Evolutionary conservation across 1,284 basidiomycete genomes (phyloP), one percentile per base, ranked within the genome.

Genomic region (Rhodotorula sp.): DNA sequence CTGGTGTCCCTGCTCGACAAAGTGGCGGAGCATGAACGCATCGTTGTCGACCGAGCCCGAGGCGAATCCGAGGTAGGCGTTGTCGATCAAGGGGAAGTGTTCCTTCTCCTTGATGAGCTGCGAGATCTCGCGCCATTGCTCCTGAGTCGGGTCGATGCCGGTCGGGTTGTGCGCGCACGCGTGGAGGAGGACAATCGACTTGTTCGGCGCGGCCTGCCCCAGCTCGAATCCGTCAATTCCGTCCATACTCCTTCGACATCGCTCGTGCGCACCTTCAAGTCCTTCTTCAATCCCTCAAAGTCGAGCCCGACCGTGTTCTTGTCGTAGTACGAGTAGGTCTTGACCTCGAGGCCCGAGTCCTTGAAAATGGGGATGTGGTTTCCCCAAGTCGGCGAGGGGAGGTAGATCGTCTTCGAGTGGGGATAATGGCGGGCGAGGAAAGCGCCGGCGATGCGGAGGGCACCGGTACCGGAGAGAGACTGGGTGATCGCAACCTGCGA

Each of bases 391-490:
- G 96, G 96, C 19, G 85, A 85, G 53, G 96, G 96, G 64, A 99
- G 85, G 84, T 97, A 99, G 81, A 99, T 92, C 62, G 85, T 83
- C 84, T 95, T 97, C 67, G 88, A 81, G 76, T 90, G 85, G 34
- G 93, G 92, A 82, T 94, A 97, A 83, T 92, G 91, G 60, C 90
- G 88, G 29, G 88, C 88, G 66, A 99, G 83, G 86, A 99, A 99
- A 60, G 91, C 91, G 78, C 90, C 94, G 68, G 92, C 95, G 82
- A 99, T 94, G 74, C 96, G 88, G 72, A 99, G 90, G 44, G 96
- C 96, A 78, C 96, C 96, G 29, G 96, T 99, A 47, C 96, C 96
- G 36, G 95, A 98, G 81, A 99, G 96, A 69, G 94, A 90, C 82
- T 99, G 96, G 36, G 94, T 92, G 74, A 92, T 87, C 53, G 96